Base-by-base conservation (phyloP, 75 land plant genomes). In the Cunninghamia lanceolata region DNA sequence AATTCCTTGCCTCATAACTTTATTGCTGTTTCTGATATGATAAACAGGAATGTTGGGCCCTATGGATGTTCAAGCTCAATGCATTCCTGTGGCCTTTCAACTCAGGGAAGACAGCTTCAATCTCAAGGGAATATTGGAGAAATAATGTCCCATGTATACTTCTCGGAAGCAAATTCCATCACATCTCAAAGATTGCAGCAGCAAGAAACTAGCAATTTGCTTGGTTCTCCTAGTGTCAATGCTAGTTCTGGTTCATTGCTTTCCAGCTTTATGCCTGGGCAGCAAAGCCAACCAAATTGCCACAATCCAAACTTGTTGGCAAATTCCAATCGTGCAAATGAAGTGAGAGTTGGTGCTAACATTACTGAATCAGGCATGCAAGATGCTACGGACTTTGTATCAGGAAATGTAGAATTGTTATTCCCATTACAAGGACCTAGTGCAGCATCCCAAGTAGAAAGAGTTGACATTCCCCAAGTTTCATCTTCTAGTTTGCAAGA, bases 81-180 rank as follows among this genome's bases (percentile, higher is more conserved):
- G 2, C 11, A 28, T 25, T 45, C 46, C 45, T 32, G 50, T 80
- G 82, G 47, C 45, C 32, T 43, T n/a, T 28, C 34, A 45, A n/a
- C 50, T 17, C 47, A 80, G 46, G 32, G 50, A 45, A 45, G 82
- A 80, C 34, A 42, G 46, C 75, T 32, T 71, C 82, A 80, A 43
- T 14, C 82, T 80, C 47, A 45, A 80, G 82, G 82, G 30, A 80
- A 80, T 43, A 43, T 39, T 25, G 82, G 82, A 80, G 47, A 80
- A 11, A 80, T 80, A 45, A 42, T 80, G 46, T 45, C 82, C 28
- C 39, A 80, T 45, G 82, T 40, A 45, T 45, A 45, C 47, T 80
- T 43, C 34, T n/a, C 82, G n/a, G 82, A 80, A 38, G 34, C 46
- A 2, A 28, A 80, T n/a, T 80, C 82, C 28, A 19, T 80, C 10